Conservation (phyloP, 441 rosid genomes). For the Pelargonium myrrhifolium region DNA sequence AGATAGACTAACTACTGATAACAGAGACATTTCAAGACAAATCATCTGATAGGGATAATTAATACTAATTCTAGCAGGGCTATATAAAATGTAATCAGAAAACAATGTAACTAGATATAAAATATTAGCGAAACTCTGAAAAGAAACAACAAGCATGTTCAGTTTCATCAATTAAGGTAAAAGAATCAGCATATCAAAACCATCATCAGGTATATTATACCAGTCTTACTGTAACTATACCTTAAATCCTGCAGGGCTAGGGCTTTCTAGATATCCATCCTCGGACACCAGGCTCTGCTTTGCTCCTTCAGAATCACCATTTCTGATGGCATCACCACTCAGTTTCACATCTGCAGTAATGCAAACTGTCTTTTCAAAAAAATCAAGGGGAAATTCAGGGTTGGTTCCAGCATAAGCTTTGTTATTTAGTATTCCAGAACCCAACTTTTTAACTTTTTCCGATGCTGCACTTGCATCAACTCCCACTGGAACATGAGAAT, state of each 20-base stretch:
- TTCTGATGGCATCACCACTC: constrained; percentile 91
- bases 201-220: not conserved
- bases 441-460: constrained; percentile 86
- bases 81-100: not conserved
- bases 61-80: not conserved
- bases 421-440: constrained; percentile 79
- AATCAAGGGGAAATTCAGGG: constrained; percentile 97
- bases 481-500: constrained; percentile 65
- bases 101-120: not conserved
- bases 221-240: constrained; percentile 30
- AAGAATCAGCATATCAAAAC: not conserved
- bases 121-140: constrained; percentile 1
- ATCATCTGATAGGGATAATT: not conserved
- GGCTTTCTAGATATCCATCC: constrained; percentile 95
- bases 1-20: not conserved
- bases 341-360: constrained; percentile 94
- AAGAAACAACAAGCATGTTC: constrained; percentile 2
- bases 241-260: constrained; percentile 90
- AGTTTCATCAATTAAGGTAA: not conserved
- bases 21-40: not conserved
- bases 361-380: constrained; percentile 95
- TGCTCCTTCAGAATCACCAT: constrained; percentile 92
- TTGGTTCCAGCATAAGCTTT: constrained; percentile 78
- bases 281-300: constrained; percentile 90
- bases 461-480: constrained; percentile 57